Conservation (phyloP, 2,329 filamentous ascomycete species). For the Lizonia empirigonia region DNA sequence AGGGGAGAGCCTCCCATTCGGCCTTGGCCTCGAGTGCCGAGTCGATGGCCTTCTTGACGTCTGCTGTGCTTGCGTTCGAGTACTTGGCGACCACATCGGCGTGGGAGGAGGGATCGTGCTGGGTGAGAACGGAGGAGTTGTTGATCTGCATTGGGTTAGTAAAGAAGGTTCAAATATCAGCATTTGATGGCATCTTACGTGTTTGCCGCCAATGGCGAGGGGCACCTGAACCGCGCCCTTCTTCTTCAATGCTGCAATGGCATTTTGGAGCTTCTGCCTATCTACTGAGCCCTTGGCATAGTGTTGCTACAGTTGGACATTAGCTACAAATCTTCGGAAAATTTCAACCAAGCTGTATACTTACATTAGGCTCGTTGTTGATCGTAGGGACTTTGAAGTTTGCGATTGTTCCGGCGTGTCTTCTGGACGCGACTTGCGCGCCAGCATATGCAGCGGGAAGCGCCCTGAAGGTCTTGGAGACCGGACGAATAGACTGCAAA, state of each 20-base stretch:
- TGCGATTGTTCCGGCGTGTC: constrained; percentile 66
- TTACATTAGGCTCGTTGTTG: constrained; percentile 93
- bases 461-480: constrained; percentile 35
- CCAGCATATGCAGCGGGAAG: constrained; percentile 31
- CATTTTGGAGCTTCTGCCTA: constrained; percentile 74
- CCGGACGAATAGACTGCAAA: constrained; percentile 38
- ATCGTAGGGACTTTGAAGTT: constrained; percentile 87
- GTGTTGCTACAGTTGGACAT: constrained; percentile 70
- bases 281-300: constrained; percentile 85
- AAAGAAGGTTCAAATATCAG: not conserved
- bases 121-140: constrained; percentile 68
- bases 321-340: not conserved
- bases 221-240: constrained; percentile 78
- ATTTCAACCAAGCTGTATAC: constrained; percentile 40
- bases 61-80: constrained; percentile 76
- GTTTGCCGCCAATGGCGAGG: constrained; percentile 80
- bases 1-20: constrained; percentile 84
- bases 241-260: constrained; percentile 71
- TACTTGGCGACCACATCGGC: constrained; percentile 78
- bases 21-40: constrained; percentile 84
- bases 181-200: constrained; percentile 58
- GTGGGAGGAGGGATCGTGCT: constrained; percentile 85
- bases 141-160: constrained; percentile 61
- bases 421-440: constrained; percentile 32
- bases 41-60: constrained; percentile 81